Percentiles rank a stretch among this genome's conserved stretches.
phyloP scores from a whole-genome alignment of 805 yeast genomes.

The Metschnikowia borealis region DNA sequence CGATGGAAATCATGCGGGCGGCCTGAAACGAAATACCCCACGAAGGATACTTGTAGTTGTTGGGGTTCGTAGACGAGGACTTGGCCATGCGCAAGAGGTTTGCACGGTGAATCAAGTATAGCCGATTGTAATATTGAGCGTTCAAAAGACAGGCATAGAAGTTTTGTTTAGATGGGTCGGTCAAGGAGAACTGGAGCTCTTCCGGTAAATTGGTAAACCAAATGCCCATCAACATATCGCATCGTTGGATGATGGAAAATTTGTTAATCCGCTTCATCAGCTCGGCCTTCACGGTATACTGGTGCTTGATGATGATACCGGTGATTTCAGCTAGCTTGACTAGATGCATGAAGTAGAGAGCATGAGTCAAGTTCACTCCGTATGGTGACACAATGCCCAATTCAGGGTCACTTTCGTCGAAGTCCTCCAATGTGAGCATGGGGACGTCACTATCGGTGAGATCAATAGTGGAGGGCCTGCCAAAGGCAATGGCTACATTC shows the following conservation, averaged over 20 bases:
- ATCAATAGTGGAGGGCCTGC: conserved; percentile 66
- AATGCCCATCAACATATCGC: conserved; percentile 72
- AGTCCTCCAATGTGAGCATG: conserved; percentile 65
- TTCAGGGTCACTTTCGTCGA: conserved; percentile 49
- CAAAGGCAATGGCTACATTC: conserved; percentile 65
- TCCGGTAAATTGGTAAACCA: conserved; percentile 70
- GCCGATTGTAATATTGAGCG: conserved; percentile 68
- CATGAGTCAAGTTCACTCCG: conserved; percentile 46
- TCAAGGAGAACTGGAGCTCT: conserved; percentile 57
- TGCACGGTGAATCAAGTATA: conserved; percentile 67
- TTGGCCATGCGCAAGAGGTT: conserved; percentile 53
- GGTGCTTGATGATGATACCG: conserved; percentile 64
- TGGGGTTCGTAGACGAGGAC: conserved; percentile 36
- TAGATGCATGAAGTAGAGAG: conserved; percentile 55
- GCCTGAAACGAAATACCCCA: conserved; percentile 82
- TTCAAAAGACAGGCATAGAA: conserved; percentile 57
- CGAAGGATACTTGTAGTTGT: conserved; percentile 55
- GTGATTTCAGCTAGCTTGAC: conserved; percentile 68
- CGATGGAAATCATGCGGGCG: conserved; percentile 67
- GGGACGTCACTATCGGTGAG: conserved; percentile 73
- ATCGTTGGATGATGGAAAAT: conserved; percentile 51
- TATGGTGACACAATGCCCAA: conserved; percentile 35
- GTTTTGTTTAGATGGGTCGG: conserved; percentile 49
- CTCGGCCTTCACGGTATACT: conserved; percentile 67
- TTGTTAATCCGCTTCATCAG: conserved; percentile 42